Evolutionary conservation across 768 basidiomycete genomes (phyloP).

Genomic region (Lanmaoa rubissima): DNA sequence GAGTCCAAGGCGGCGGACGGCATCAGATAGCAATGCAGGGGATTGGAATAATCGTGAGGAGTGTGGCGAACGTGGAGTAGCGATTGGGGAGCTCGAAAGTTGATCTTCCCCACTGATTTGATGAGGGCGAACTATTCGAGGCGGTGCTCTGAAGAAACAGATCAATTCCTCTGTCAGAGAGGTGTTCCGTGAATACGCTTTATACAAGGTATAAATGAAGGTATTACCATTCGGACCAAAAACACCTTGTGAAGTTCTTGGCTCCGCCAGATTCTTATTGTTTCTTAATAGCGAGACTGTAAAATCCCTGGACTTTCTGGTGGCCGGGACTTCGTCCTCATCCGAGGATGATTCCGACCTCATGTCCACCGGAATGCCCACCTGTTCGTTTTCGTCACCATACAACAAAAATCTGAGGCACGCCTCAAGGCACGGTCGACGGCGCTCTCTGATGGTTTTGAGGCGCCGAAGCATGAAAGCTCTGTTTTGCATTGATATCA

Average conservation of each 20-base stretch:
- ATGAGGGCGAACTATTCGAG: conserved; percentile 62
- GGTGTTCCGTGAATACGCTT: not conserved
- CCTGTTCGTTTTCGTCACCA: conserved; percentile 54
- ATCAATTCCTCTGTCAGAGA: conserved; percentile 68
- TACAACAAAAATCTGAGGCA: conserved; percentile 83
- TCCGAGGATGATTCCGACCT: conserved; percentile 69
- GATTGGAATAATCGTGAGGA: conserved; percentile 50
- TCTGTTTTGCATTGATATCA: conserved; percentile 75
- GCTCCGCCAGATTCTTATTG: conserved; percentile 79
- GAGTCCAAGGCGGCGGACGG: conserved; percentile 60
- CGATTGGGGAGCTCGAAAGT: conserved; percentile 48
- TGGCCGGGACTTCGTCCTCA: conserved; percentile 51
- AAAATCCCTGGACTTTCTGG: conserved; percentile 45
- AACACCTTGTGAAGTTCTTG: conserved; percentile 81
- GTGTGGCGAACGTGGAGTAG: conserved; percentile 21
- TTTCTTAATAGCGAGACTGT: conserved; percentile 56
- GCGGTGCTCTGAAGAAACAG: conserved; percentile 80
- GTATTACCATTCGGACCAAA: conserved; percentile 84
- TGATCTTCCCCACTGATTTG: conserved; percentile 35
- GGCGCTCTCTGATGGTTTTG: conserved; percentile 63
- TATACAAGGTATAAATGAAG: not conserved
- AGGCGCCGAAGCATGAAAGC: conserved; percentile 78
- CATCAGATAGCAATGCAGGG: conserved; percentile 70
- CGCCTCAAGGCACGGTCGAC: conserved; percentile 81
- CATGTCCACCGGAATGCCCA: conserved; percentile 36